Conservation (phyloP, 805 yeast genomes). For the Zygosaccharomyces lentus region DNA sequence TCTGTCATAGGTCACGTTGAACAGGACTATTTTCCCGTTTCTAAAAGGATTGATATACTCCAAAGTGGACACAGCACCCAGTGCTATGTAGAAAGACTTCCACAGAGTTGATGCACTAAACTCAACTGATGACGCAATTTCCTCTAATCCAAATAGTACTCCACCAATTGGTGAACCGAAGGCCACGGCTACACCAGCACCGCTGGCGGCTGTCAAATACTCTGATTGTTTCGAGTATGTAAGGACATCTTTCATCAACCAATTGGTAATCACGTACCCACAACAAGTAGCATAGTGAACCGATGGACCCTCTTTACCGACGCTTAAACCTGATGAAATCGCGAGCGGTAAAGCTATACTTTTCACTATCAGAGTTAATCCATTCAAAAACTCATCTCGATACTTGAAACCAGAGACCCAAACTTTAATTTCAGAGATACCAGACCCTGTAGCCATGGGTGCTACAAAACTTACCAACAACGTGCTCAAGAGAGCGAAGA, state of each 20-base stretch:
- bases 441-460: slow-evolving; percentile 94
- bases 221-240: slow-evolving; percentile 35
- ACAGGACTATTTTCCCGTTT: slow-evolving; percentile 89
- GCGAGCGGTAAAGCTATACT: slow-evolving; percentile 81
- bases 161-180: slow-evolving; percentile 98
- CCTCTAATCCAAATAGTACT: slow-evolving; percentile 88
- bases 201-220: slow-evolving; percentile 78
- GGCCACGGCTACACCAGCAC: slow-evolving; percentile 98
- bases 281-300: slow-evolving; percentile 97
- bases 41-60: slow-evolving; percentile 86
- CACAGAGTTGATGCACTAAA: slow-evolving; percentile 77
- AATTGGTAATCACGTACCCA: slow-evolving; percentile 71
- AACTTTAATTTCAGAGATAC: slow-evolving; percentile 94
- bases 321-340: slow-evolving; percentile 86
- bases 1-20: slow-evolving; percentile 82
- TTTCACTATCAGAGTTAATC: slow-evolving; percentile 69
- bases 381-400: slow-evolving; percentile 69
- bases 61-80: slow-evolving; percentile 78
- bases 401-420: slow-evolving; percentile 82
- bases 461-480: slow-evolving; percentile 65
- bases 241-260: slow-evolving; percentile 40
- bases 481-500: slow-evolving; percentile 64
- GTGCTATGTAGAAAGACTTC: slow-evolving; percentile 87
- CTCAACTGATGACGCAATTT: slow-evolving; percentile 60
- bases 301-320: slow-evolving; percentile 98